phyloP scores from a whole-genome alignment of 1,139 yeast genomes.

The Lodderomyces theae region DNA sequence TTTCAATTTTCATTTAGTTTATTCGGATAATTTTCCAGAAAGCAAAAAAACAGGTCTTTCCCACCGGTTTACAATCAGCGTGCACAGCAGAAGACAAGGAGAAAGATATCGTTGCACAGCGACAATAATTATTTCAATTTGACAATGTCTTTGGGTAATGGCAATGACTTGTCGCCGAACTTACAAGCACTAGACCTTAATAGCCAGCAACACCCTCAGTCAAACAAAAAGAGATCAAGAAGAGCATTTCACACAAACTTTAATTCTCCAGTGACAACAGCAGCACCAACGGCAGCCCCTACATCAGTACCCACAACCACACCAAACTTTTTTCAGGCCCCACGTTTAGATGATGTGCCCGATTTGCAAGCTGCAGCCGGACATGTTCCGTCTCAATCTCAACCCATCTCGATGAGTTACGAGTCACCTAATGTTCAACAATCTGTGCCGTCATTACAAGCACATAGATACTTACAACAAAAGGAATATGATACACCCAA shows the following conservation, averaged over 20 bases:
- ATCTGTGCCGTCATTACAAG: conserved; percentile 47
- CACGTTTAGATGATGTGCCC: not conserved
- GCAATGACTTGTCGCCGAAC: conserved; percentile 7
- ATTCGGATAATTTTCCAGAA: too few relatives aligned
- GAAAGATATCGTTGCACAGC: too few relatives aligned
- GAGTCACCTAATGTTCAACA: not conserved
- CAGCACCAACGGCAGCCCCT: conserved; percentile 8
- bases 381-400: not conserved
- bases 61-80: too few relatives aligned
- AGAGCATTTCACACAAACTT: conserved; percentile 45
- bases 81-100: too few relatives aligned
- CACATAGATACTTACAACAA: conserved; percentile 56
- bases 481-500: conserved; percentile 36
- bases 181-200: conserved; percentile 12
- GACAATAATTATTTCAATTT: not conserved
- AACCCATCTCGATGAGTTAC: conserved; percentile 9
- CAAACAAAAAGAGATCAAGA: conserved; percentile 40
- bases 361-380: conserved; percentile 3
- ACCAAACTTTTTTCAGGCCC: conserved; percentile 4
- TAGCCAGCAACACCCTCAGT: conserved; percentile 3
- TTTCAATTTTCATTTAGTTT: too few relatives aligned
- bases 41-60: too few relatives aligned
- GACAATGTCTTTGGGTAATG: not conserved
- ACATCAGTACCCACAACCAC: conserved; percentile 8
- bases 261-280: conserved; percentile 12